Evolutionary conservation across 371 early-diverging fungal species (phyloP), one percentile per base, ranked within the genome.

Genomic region (Phascolomyces articulosus): DNA sequence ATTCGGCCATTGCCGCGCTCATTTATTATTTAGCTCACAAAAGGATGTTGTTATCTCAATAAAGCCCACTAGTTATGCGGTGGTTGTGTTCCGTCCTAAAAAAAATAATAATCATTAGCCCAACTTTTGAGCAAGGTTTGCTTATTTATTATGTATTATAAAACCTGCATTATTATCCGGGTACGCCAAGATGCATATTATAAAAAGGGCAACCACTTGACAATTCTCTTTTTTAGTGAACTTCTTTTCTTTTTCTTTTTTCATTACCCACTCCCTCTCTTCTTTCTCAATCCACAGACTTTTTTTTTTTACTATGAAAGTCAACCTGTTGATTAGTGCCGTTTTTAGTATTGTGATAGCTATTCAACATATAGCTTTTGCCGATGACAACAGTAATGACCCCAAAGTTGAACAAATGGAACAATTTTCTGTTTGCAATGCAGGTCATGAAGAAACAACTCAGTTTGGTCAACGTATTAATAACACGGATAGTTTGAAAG

Each of bases 401-500:
- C 60, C 70, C 0, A 69, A 69, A 24, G 59, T 58, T 31, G 62
- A 38, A 0, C 70, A 69, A 48, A 28, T 69, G 20, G 44, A 51
- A 4, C 53, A 65, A 40, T 69, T 58, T 29, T 51, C 61, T 44
- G 40, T 71, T 10, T 41, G 31, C 55, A 60, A 71, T 55, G 68
- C 53, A 38, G 64, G 64, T 15, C 18, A 47, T 11, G 49, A 64
- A 64, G 64, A 57, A 24, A 64, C 64, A 7, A 64, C 64, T 13
- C 56, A 64, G 8, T 64, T 64, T 38, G 64, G 64, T 27, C 65
- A 64, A 21, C 56, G 51, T 7, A 38, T 69, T 16, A 64, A 69
- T 51, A 64, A 69, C 27, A 55, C 61, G 13, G 65, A 69, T 47
- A 69, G 65, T 31, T 48, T 69, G 60, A 64, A 61, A 44, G 86